Evolutionary conservation across 2,329 filamentous ascomycete species (phyloP), one percentile per base, ranked within the genome.

Genomic region (Juglanconis sp.): DNA sequence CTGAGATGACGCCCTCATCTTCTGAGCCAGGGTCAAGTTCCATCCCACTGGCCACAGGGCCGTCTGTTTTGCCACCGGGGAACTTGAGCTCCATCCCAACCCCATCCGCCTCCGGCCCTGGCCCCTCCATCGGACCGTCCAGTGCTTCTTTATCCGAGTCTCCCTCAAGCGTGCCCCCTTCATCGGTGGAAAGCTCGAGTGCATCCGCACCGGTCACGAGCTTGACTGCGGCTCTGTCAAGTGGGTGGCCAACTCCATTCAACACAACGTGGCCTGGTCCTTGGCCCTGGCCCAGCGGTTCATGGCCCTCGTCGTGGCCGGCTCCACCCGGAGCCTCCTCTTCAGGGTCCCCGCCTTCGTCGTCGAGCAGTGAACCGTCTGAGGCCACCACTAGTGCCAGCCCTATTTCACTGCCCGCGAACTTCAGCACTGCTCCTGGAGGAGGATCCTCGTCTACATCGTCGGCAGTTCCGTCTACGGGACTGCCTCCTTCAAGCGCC

Each of bases 1-100:
- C 53, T 4, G 53, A 38, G 6, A 36, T 17, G 2, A 55, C 31
- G n/a, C 40, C 55, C 1, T 56, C 53, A n/a, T 59, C 60, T 17
- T 35, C 53, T 31, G 11, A 36, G 9, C 15, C 54, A 36, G 51
- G 54, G 36, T 53, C 60, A 42, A 50, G 34, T 17, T 53, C 60
- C 36, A 35, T 53, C 8, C 40, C 48, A 15, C 32, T 49, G 15
- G 52, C 34, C 13, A 62, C 60, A 30, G 11, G 51, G 10, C 49
- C 60, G 24, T 40, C 52, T 30, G 31, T n/a, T n/a, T 11, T 52
- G 9, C 38, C 47, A 35, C 13, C 60, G 3, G 51, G n/a, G 34
- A 46, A 47, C 40, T 55, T 46, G n/a, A 61, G 59, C 46, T 58
- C 59, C 30, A 24, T 8, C 36, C 15, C 44, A 7, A 15, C 10